A percentile compares a stretch with the other conserved stretches of the same genome.
Conservation (phyloP, 1,139 yeast species). For the Meyerozyma athensensis region DNA sequence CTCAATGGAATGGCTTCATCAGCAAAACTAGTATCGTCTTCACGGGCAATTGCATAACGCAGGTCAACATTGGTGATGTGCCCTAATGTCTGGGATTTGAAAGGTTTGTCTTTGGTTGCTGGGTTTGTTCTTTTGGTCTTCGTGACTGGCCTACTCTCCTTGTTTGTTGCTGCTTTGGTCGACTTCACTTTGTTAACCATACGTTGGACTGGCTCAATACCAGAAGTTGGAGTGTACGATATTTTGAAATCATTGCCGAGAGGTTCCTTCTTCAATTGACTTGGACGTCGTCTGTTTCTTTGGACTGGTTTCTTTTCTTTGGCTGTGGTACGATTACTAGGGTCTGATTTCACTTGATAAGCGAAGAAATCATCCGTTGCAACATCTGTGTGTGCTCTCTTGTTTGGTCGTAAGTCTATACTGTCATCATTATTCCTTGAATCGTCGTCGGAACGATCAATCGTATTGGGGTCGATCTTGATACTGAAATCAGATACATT, state of each 20-base stretch:
- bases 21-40: background rate
- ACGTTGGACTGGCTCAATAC: too few relatives aligned
- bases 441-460: conserved; percentile 6
- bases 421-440: background rate
- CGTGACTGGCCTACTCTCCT: background rate
- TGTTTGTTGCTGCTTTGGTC: too few relatives aligned
- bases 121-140: background rate
- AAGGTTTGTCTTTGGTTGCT: background rate
- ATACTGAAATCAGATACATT: conserved; percentile 9
- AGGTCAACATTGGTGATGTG: background rate
- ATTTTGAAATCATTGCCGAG: too few relatives aligned
- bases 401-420: background rate
- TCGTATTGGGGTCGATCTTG: conserved; percentile 10
- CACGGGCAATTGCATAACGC: background rate
- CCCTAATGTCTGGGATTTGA: background rate
- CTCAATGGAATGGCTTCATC: conserved; percentile 17
- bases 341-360: background rate
- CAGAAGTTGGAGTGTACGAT: too few relatives aligned
- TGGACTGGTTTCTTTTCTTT: background rate
- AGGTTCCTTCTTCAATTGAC: background rate
- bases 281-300: background rate
- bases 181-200: too few relatives aligned
- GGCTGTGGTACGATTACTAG: background rate
- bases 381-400: background rate
- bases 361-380: conserved; percentile 1